Evolutionary conservation across 495 filamentous ascomycete species (phyloP).

Genomic region (Penicillium desertorum): DNA sequence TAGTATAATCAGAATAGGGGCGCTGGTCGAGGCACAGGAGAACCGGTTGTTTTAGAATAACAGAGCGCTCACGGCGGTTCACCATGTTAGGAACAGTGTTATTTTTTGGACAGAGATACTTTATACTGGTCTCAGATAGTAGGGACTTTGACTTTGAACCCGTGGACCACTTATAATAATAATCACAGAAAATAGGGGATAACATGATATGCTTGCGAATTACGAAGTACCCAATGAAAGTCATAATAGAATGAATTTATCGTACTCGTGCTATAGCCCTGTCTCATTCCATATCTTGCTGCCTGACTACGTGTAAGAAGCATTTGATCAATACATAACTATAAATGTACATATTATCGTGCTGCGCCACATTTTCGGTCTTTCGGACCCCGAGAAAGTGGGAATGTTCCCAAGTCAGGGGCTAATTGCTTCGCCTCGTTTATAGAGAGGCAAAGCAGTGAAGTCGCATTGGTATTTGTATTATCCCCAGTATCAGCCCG

Average conservation of each 20-base stretch:
- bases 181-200: neutral
- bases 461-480: neutral
- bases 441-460: neutral
- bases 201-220: neutral
- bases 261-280: neutral
- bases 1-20: neutral
- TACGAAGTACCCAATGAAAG: neutral
- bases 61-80: constrained; percentile 42
- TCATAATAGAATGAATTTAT: neutral
- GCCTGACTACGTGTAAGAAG: neutral
- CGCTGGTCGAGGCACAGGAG: constrained; percentile 25
- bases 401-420: neutral
- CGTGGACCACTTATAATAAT: constrained; percentile 42
- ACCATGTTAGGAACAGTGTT: constrained; percentile 50
- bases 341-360: neutral
- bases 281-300: neutral
- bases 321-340: neutral
- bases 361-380: neutral
- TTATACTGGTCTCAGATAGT: constrained; percentile 52
- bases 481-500: neutral
- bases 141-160: constrained; percentile 43
- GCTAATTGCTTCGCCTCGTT: neutral
- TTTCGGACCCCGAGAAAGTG: neutral
- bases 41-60: constrained; percentile 59
- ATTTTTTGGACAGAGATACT: constrained; percentile 48